A percentile compares a stretch with the other conserved stretches of the same genome.
These are phyloP conservation scores for Fraxinus latifolia DNA, from an alignment of 305 asterid genomes.

Conservation along the genomic window DNA sequence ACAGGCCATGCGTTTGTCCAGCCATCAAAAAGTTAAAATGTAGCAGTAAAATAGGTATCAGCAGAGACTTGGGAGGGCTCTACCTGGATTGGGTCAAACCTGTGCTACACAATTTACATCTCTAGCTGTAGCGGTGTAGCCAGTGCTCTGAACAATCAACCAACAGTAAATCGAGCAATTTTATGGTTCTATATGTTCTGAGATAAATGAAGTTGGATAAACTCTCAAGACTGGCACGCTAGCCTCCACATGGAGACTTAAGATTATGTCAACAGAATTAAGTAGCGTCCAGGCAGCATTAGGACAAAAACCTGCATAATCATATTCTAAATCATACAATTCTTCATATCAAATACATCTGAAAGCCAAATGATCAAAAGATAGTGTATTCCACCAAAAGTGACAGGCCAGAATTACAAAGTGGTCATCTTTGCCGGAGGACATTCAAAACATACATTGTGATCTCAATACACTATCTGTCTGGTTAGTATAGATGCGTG, in stretches of 20 bases:
- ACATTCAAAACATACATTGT: conserved; percentile 24
- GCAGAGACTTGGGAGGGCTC: not conserved
- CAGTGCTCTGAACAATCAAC: not conserved
- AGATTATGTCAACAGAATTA: not conserved
- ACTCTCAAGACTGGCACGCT: not conserved
- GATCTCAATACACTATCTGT: conserved; percentile 20
- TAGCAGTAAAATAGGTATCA: not conserved
- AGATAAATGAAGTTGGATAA: not conserved
- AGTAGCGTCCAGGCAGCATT: not conserved
- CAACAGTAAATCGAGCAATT: not conserved
- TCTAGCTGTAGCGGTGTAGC: not conserved
- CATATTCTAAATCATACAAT: not conserved
- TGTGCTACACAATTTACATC: not conserved
- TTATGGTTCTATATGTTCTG: not conserved
- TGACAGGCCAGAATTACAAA: conserved; percentile 27
- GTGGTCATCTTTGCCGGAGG: not conserved
- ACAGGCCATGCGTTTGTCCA: not conserved
- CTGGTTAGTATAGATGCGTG: conserved; percentile 21
- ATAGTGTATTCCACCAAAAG: conserved; percentile 13
- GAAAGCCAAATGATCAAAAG: conserved; percentile 13
- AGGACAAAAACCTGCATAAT: conserved; percentile 3
- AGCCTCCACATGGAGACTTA: not conserved
- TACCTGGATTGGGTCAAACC: not conserved
- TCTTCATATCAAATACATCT: conserved; percentile 2
- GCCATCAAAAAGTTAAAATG: not conserved